These are phyloP conservation scores for Pezicula rhizophila DNA, from an alignment of 2,329 filamentous ascomycete species.

Conservation along the genomic window DNA sequence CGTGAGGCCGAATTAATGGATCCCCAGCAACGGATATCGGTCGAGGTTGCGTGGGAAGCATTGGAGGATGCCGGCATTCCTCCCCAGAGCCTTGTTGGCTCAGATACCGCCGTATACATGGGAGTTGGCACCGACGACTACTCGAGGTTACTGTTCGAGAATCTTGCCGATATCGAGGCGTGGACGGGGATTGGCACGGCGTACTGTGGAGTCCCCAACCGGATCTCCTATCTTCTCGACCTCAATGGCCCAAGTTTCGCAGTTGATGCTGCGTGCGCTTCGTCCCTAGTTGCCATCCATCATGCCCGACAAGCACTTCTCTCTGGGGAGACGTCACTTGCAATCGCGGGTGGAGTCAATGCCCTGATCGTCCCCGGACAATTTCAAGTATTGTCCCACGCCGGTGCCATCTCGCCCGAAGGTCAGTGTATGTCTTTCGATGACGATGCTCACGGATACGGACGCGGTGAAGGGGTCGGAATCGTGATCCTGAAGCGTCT, in stretches of 20 bases:
- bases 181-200: constrained; percentile 36
- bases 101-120: constrained; percentile 11
- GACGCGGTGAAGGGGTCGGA: constrained; percentile 69
- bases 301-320: constrained; percentile 70
- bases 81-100: constrained; percentile 36
- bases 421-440: constrained; percentile 77
- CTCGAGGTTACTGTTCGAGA: constrained; percentile 29
- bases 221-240: background rate
- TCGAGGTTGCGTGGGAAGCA: constrained; percentile 60
- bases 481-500: constrained; percentile 53
- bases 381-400: constrained; percentile 68
- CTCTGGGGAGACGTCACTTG: constrained; percentile 47
- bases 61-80: constrained; percentile 58
- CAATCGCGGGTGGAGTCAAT: constrained; percentile 62
- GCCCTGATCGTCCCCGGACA: constrained; percentile 77
- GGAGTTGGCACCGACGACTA: constrained; percentile 23
- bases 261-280: constrained; percentile 75
- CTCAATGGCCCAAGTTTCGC: constrained; percentile 66
- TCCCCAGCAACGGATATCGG: constrained; percentile 30
- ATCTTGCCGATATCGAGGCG: constrained; percentile 30
- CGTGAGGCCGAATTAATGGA: constrained; percentile 31
- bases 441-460: constrained; percentile 75
- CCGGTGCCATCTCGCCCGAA: constrained; percentile 71
- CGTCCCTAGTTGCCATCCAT: constrained; percentile 65
- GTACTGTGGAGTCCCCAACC: constrained; percentile 29